These are phyloP conservation scores for Trichoderma arundinaceum DNA, from an alignment of 2,329 filamentous ascomycete genomes.

Conservation along the genomic window DNA sequence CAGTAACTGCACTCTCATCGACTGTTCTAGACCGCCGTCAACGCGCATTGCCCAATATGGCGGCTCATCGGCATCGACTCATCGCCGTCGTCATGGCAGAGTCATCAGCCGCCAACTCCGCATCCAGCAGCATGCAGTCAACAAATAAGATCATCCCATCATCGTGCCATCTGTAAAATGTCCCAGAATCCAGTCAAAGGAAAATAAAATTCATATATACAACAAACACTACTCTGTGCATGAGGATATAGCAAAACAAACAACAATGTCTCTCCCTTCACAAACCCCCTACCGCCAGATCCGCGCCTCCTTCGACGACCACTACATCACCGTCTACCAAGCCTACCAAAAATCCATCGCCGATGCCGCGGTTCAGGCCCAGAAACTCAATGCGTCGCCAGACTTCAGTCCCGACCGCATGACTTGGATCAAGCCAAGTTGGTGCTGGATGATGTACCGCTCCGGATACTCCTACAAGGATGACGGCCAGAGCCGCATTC, in stretches of 20 bases:
- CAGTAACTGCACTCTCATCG: neutral
- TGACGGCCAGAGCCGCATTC: conserved; percentile 57
- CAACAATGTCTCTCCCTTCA: conserved; percentile 18
- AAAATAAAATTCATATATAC: neutral
- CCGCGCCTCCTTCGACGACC: conserved; percentile 55
- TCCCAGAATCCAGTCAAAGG: neutral
- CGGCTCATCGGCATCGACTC: conserved; percentile 24
- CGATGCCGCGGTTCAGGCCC: conserved; percentile 54
- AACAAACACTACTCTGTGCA: neutral
- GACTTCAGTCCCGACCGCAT: conserved; percentile 60
- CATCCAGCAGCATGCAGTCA: neutral
- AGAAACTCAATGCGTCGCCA: conserved; percentile 59
- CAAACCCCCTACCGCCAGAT: conserved; percentile 54
- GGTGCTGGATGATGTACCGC: conserved; percentile 69
- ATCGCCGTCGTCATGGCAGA: conserved; percentile 27
- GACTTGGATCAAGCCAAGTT: conserved; percentile 70
- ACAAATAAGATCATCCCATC: too few species aligned
- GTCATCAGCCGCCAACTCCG: conserved; percentile 28
- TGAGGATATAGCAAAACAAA: neutral
- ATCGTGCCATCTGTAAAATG: too few species aligned
- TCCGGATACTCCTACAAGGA: conserved; percentile 66
- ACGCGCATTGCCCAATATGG: neutral
- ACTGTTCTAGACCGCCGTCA: neutral
- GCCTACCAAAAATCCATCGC: conserved; percentile 63
- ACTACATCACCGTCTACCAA: conserved; percentile 66